These are phyloP conservation scores for Neurospora sp. DNA, from an alignment of 495 filamentous ascomycete genomes.

Conservation along the genomic window DNA sequence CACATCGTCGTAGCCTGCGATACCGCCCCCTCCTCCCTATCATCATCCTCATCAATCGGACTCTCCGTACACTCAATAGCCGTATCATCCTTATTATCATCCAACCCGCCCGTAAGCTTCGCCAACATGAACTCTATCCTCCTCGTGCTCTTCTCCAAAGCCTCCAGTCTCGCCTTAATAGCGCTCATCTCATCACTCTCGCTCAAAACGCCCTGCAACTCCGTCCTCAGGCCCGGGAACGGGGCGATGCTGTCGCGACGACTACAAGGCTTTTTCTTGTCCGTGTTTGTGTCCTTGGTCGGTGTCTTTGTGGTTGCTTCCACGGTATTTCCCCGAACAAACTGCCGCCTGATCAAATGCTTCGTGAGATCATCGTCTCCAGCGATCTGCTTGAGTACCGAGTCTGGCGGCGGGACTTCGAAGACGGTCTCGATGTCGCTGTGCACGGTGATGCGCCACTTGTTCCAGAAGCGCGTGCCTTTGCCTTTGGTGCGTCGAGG, in stretches of 20 bases:
- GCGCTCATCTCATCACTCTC: slow-evolving; percentile 28
- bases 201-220: slow-evolving; percentile 27
- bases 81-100: not conserved
- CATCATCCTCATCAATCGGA: not conserved
- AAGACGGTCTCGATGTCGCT: slow-evolving; percentile 60
- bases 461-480: slow-evolving; percentile 28
- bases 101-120: slow-evolving; percentile 13
- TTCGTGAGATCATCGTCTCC: slow-evolving; percentile 43
- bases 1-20: not conserved
- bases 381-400: slow-evolving; percentile 42
- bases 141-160: slow-evolving; percentile 26
- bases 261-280: slow-evolving; percentile 15
- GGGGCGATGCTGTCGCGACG: slow-evolving; percentile 39
- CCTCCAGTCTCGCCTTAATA: slow-evolving; percentile 24
- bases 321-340: slow-evolving; percentile 24
- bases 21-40: not conserved
- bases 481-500: not conserved
- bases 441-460: slow-evolving; percentile 45
- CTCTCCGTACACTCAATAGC: not conserved
- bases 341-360: slow-evolving; percentile 39
- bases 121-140: slow-evolving; percentile 30
- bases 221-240: slow-evolving; percentile 27
- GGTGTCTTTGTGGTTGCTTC: not conserved
- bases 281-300: not conserved
- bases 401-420: slow-evolving; percentile 53